Evolutionary conservation across 768 basidiomycete species (phyloP), one percentile per base, ranked within the genome.

Genomic region (Hygrophorus pudorinus): DNA sequence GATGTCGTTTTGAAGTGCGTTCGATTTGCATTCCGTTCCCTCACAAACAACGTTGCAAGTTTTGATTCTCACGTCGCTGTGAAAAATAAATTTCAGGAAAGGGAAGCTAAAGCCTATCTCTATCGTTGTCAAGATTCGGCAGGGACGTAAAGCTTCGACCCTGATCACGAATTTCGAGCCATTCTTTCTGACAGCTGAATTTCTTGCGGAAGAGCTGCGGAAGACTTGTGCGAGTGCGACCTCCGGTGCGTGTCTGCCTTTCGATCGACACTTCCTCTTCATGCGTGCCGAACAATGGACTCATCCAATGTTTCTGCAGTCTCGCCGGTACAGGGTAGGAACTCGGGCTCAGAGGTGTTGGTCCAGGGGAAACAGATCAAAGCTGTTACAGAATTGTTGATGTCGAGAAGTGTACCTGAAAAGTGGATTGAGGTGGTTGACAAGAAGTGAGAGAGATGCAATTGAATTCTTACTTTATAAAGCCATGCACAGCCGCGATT

Each of bases 321-420:
- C 12, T 73, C 78, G 0, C 75, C 78, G 1, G 44, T 73, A n/a
- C 66, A 65, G 4, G 81, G 82, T 0, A 81, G 78, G 56, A 62
- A 63, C 5, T 64, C 73, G 1, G 75, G 73, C 1, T 52, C 74
- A 42, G 86, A 92, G 53, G 79, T 96, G 7, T 65, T 85, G 49
- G 81, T 94, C 0, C 92, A 94, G 55, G 92, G 92, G 1, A 85
- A 85, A 49, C 90, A 94, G 53, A 66, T 70, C 14, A 72, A 74
- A 50, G 64, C 67, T 2, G 81, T 90, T 9, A 65, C 71, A 8
- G 82, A 85, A 4, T 73, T 88, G 48, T 58, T 96, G 32, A 58
- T 73, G 2, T 70, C 65, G 17, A 77, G 73, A 50, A 88, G 91
- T 0, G 74, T 93, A 27, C 87, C 89, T 20, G 85, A 82, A 65